Conservation (phyloP, 768 basidiomycete species). For the Nevesoporus exiguus region DNA sequence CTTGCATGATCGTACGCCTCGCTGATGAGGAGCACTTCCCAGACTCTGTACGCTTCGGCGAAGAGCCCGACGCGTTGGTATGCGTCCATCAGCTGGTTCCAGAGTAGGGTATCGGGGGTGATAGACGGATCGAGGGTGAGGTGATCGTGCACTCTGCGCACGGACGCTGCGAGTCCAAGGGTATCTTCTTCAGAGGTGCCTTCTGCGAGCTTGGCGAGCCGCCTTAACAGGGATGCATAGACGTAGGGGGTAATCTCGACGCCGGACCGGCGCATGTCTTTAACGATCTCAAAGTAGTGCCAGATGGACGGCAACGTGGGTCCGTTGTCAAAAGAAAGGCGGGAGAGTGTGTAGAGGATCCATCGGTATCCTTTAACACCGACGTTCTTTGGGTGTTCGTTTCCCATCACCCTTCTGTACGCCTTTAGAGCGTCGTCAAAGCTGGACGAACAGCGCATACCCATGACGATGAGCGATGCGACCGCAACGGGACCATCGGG, state of each 20-base stretch:
- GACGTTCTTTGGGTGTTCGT: slow-evolving; percentile 32
- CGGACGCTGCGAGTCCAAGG: slow-evolving; percentile 41
- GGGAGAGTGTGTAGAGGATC: slow-evolving; percentile 63
- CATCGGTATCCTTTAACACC: slow-evolving; percentile 58
- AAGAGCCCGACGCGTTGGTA: slow-evolving; percentile 79
- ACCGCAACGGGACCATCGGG: slow-evolving; percentile 43
- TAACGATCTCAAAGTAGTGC: slow-evolving; percentile 72
- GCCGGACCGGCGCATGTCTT: slow-evolving; percentile 73
- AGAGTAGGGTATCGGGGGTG: slow-evolving; percentile 62
- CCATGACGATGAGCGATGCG: slow-evolving; percentile 54
- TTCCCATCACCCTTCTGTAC: slow-evolving; percentile 46
- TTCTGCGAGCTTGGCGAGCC: slow-evolving; percentile 45
- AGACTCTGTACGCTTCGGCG: slow-evolving; percentile 69
- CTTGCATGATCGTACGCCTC: slow-evolving; percentile 56
- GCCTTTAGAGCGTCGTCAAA: slow-evolving; percentile 59
- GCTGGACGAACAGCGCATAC: slow-evolving; percentile 58
- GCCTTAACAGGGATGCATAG: slow-evolving; percentile 65
- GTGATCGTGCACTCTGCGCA: slow-evolving; percentile 67
- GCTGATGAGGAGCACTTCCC: slow-evolving; percentile 69
- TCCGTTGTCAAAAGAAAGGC: slow-evolving; percentile 47
- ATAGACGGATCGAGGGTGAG: slow-evolving; percentile 79
- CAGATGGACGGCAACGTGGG: slow-evolving; percentile 40
- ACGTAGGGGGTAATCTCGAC: slow-evolving; percentile 52
- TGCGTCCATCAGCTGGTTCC: slow-evolving; percentile 87
- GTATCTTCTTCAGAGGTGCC: slow-evolving; percentile 23